Evolutionary conservation across 352 stramenopile genomes (phyloP), one percentile per base, ranked within the genome.

Genomic region (Elongisporangium undulatum): DNA sequence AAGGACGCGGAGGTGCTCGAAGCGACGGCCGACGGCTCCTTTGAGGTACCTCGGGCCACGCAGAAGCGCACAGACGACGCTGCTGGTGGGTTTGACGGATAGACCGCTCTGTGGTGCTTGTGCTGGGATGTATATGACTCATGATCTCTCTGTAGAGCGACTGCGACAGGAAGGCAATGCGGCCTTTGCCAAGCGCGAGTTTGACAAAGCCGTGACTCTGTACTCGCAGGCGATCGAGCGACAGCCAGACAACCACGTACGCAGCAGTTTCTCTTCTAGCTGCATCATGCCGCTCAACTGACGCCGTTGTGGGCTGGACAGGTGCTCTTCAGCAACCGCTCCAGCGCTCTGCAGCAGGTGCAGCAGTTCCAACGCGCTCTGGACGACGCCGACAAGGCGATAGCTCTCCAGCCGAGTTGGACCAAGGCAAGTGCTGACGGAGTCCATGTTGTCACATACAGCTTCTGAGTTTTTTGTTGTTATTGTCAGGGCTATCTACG

Each of bases 401-500:
- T 96, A 17, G 24, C 72, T n/a, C 56, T 97, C 0, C 82, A 97
- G 41, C 74, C 90, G 0, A 78, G 59, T 5, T 99, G 97, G 83
- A 58, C 87, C 34, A 99, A 99, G 77, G 29, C 9, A 13, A 41
- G 71, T 69, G 20, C n/a, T n/a, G 21, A 6, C 22, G n/a, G n/a
- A n/a, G n/a, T n/a, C n/a, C n/a, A n/a, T n/a, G n/a, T n/a, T n/a
- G n/a, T n/a, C n/a, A n/a, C n/a, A n/a, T n/a, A n/a, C n/a, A n/a
- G n/a, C n/a, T n/a, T n/a, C n/a, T n/a, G n/a, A n/a, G n/a, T n/a
- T n/a, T n/a, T n/a, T n/a, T n/a, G n/a, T n/a, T n/a, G n/a, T n/a
- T n/a, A n/a, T n/a, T n/a, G n/a, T n/a, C n/a, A 81, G 75, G 92
- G 78, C 7, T 94, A 97, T 70, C 92, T 94, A 64, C 82, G 97